Conservation (phyloP, 2,329 filamentous ascomycete genomes). For the Celoporthe dispersa region DNA sequence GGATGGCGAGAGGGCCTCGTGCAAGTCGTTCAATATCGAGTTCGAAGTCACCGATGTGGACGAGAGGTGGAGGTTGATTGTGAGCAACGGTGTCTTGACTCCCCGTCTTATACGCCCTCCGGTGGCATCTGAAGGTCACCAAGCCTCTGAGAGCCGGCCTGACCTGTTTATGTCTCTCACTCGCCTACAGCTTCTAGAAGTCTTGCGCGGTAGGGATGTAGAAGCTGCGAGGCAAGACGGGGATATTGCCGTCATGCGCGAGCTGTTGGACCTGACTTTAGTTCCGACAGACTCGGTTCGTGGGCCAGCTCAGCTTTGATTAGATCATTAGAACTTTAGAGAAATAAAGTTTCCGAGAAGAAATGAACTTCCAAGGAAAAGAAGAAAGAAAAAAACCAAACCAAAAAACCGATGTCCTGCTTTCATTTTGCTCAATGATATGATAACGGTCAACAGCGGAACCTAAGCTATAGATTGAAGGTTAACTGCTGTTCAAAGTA, state of each 20-base stretch:
- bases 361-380: too few species aligned
- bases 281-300: background rate
- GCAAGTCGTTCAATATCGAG: conserved; percentile 7
- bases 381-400: too few species aligned
- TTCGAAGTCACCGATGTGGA: conserved; percentile 3
- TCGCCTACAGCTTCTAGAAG: conserved; percentile 6
- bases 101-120: background rate
- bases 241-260: background rate
- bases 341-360: background rate
- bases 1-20: conserved; percentile 6
- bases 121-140: background rate
- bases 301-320: background rate
- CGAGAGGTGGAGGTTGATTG: conserved; percentile 14
- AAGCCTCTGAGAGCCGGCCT: background rate
- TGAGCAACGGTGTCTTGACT: conserved; percentile 23
- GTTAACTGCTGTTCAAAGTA: too few species aligned
- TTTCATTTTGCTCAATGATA: too few species aligned
- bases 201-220: conserved; percentile 12
- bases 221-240: background rate
- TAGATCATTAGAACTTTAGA: background rate
- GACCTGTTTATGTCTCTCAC: background rate
- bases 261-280: background rate
- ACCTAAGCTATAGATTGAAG: too few species aligned
- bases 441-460: too few species aligned
- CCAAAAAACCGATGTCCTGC: too few species aligned